phyloP scores from a whole-genome alignment of 2,329 filamentous ascomycete genomes.

The Fusarium compactum region DNA sequence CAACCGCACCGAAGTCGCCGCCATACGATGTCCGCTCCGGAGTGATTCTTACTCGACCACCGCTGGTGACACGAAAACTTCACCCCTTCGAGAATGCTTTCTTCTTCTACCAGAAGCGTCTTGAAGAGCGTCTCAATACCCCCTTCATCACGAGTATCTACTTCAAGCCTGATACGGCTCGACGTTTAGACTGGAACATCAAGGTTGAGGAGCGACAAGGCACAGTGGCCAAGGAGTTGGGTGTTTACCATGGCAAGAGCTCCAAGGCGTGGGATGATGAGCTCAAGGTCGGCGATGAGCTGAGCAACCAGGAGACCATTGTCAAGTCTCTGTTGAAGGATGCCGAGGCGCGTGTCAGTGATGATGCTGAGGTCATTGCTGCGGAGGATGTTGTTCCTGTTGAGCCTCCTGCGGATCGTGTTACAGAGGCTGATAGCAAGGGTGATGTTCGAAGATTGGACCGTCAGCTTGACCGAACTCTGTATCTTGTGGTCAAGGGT shows the following conservation, averaged over 20 bases:
- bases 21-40: constrained; percentile 69
- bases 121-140: constrained; percentile 90
- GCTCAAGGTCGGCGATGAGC: constrained; percentile 77
- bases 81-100: constrained; percentile 92
- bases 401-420: constrained; percentile 75
- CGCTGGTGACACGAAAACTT: constrained; percentile 84
- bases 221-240: constrained; percentile 85
- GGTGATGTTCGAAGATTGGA: constrained; percentile 84
- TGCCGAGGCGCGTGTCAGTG: constrained; percentile 73
- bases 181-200: constrained; percentile 89
- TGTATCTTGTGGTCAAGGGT: constrained; percentile 88
- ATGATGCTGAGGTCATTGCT: constrained; percentile 70
- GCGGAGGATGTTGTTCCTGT: constrained; percentile 73
- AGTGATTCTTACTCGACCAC: constrained; percentile 88
- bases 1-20: constrained; percentile 36
- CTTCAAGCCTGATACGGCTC: constrained; percentile 89
- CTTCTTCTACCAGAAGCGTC: constrained; percentile 96
- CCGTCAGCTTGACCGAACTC: constrained; percentile 79
- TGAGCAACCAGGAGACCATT: constrained; percentile 73
- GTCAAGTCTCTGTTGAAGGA: constrained; percentile 79
- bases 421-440: constrained; percentile 81
- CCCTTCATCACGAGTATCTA: constrained; percentile 94
- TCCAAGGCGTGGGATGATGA: constrained; percentile 91
- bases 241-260: constrained; percentile 79
- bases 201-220: constrained; percentile 80